Evolutionary conservation across 306 rosid species (phyloP).

Genomic region (Glycine latifolia): DNA sequence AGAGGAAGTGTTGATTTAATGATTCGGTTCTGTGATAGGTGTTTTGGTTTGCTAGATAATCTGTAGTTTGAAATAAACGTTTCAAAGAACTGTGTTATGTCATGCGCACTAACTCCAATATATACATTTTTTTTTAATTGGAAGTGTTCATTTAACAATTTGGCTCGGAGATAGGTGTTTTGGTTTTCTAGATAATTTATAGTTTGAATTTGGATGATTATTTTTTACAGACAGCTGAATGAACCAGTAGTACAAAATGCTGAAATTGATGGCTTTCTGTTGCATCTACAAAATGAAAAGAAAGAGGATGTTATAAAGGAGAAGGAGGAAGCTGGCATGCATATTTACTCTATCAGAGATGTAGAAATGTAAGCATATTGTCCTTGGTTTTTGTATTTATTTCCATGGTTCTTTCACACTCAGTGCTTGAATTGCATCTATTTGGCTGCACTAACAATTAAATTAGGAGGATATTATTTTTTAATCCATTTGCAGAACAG

Average conservation of each 20-base stretch:
- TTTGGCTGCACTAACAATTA: not conserved
- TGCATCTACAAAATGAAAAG: conserved; percentile 71
- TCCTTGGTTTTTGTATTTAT: not conserved
- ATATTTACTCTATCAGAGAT: conserved; percentile 81
- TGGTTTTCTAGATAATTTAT: conserved; percentile 9
- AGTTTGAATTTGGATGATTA: conserved; percentile 25
- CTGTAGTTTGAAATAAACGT: not conserved
- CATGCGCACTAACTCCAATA: not conserved
- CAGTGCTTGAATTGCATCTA: conserved; percentile 16
- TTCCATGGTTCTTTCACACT: conserved; percentile 23
- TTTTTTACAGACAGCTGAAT: conserved; percentile 65
- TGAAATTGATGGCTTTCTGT: conserved; percentile 88
- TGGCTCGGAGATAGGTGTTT: too few species aligned
- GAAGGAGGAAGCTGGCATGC: conserved; percentile 73
- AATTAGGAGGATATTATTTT: not conserved
- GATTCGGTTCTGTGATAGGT: not conserved
- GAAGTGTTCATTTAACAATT: not conserved
- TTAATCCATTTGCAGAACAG: not conserved
- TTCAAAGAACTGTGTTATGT: not conserved
- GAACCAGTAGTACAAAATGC: conserved; percentile 62
- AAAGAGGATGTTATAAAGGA: conserved; percentile 67
- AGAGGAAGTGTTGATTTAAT: too few species aligned
- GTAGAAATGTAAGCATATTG: conserved; percentile 74
- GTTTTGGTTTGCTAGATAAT: conserved; percentile 12
- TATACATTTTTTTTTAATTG: too few species aligned